These are phyloP conservation scores for Actinomortierella wolfii DNA, from an alignment of 371 early-diverging fungal genomes.

Conservation along the genomic window DNA sequence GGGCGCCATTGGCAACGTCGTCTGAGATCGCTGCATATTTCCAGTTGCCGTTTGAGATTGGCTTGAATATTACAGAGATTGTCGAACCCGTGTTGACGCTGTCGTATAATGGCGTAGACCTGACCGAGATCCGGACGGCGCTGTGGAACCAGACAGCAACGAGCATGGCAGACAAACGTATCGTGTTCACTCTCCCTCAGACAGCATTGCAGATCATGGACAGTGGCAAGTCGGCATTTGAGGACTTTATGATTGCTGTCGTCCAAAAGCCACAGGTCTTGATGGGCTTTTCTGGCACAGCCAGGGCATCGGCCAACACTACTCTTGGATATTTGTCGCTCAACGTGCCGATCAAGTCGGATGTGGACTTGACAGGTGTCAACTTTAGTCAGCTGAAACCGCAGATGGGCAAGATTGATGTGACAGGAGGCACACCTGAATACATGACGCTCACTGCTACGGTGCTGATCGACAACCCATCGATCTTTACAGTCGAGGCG, in stretches of 20 bases:
- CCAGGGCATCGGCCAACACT: conserved; percentile 16
- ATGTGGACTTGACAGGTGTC: conserved; percentile 14
- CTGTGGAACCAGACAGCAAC: conserved; percentile 26
- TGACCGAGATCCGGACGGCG: conserved; percentile 25
- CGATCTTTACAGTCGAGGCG: conserved; percentile 27
- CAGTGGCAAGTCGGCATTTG: conserved; percentile 16
- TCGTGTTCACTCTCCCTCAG: conserved; percentile 20
- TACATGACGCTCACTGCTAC: conserved; percentile 29
- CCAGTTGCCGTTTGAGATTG: conserved; percentile 29
- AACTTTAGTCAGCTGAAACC: conserved; percentile 21
- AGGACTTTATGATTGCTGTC: conserved; percentile 14
- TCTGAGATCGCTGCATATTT: conserved; percentile 21
- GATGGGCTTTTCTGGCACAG: conserved; percentile 19
- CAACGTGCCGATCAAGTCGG: conserved; percentile 32
- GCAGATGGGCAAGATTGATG: conserved; percentile 10
- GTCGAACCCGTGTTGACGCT: conserved; percentile 18
- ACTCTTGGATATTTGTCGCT: conserved; percentile 25
- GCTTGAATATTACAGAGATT: conserved; percentile 24
- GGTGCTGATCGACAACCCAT: conserved; percentile 25
- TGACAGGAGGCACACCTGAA: conserved; percentile 14
- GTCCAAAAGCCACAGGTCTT: conserved; percentile 12
- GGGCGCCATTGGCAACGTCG: conserved; percentile 22
- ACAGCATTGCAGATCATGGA: conserved; percentile 17
- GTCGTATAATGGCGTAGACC: conserved; percentile 9
- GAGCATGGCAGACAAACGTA: conserved; percentile 23